Base-by-base conservation (phyloP, 768 basidiomycete genomes). In the Russula griseocarnosa region DNA sequence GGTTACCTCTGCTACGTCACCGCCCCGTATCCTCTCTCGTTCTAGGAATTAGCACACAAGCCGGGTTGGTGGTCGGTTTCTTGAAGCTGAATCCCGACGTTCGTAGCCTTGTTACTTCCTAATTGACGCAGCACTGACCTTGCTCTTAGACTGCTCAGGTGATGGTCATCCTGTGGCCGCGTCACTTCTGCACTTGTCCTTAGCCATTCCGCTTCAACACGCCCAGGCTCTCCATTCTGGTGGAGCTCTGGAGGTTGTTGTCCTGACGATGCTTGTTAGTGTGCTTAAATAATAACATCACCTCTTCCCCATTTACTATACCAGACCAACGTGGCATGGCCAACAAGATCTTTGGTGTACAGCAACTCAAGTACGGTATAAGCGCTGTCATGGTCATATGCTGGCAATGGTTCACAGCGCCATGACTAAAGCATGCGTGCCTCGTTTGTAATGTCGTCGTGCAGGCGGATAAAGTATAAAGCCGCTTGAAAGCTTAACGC, bases 41-140 rank as follows among this genome's bases (percentile, higher is more conserved):
- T 10, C 67, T 85, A 13, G 75, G 78, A 2, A 66, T 79, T 5
- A 79, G 73, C 8, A 67, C 81, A 2, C 82, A 88, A 66, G 75
- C 72, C 3, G 76, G 78, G 3, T 74, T 90, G 7, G 76, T 83
- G 3, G 70, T 76, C 53, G 77, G 77, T 3, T 85, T 81, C 66
- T 68, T 83, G 22, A 74, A 79, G 52, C n/a, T 87, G 47, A 90
- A 89, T 71, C 83, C 85, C 36, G 85, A 83, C 66, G 88, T 89
- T 69, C 69, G 86, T 75, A 2, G n/a, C 28, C 30, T 10, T 10
- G 22, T 42, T 20, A 22, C 16, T n/a, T 7, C 26, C 10, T 14
- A 24, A n/a, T 56, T 22, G 22, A 26, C 42, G 44, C 36, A 42
- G n/a, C 46, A 42, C 67, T 60, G 63, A 58, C 22, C n/a, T 3